phyloP scores from a whole-genome alignment of 1,139 yeast species.

The Magnusiomyces suaveolens region DNA sequence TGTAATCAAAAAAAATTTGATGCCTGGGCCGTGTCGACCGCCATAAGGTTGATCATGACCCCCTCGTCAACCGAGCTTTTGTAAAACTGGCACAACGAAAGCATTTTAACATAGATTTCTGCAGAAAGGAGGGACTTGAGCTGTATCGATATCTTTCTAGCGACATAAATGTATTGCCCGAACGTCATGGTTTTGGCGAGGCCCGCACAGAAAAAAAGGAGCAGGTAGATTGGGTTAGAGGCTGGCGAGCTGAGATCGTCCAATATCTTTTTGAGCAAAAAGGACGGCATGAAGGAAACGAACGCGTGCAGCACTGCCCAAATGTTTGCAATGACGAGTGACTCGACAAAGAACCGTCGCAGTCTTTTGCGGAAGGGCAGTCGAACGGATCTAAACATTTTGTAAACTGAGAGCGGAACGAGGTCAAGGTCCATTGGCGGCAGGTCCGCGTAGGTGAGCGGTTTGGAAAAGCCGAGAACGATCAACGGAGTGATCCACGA shows the following conservation, averaged over 20 bases:
- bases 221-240: constrained; percentile 53
- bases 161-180: constrained; percentile 78
- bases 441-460: no score
- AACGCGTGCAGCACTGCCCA: constrained; percentile 21
- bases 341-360: not conserved
- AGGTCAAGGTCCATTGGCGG: no score
- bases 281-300: constrained; percentile 65
- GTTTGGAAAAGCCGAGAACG: no score
- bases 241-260: constrained; percentile 75
- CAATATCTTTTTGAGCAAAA: constrained; percentile 64
- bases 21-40: constrained; percentile 89
- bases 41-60: constrained; percentile 87
- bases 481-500: no score
- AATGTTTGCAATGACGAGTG: not conserved
- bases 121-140: constrained; percentile 85
- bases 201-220: constrained; percentile 65
- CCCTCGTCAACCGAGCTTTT: constrained; percentile 77
- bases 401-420: no score
- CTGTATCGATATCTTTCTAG: constrained; percentile 86
- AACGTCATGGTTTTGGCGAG: constrained; percentile 51
- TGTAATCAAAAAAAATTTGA: constrained; percentile 67
- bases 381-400: no score
- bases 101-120: constrained; percentile 86
- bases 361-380: no score
- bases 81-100: no score